Base-by-base conservation (phyloP, 345 rosid genomes). In the Triadica sebifera region DNA sequence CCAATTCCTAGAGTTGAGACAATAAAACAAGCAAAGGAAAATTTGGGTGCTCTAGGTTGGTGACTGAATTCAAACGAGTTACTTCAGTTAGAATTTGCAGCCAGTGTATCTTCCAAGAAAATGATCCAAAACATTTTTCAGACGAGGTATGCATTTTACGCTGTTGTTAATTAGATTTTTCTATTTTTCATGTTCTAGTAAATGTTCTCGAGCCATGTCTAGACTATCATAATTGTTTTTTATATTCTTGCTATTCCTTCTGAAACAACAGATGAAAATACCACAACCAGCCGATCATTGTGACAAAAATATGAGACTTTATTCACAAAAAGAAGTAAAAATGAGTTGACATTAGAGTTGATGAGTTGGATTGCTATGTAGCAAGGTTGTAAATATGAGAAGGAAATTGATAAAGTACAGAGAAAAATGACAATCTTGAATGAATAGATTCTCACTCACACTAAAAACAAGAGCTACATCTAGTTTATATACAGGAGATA, bases 91-190 rank as follows among this genome's bases (percentile, higher is more conserved):
- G 97, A 94, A 77, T 76, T 75, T 46, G 91, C 93, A 67, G 93
- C 93, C 3, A 55, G 75, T 13, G 84, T 84, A 56, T 89, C 93
- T n/a, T 97, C 97, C 0, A 66, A 56, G 74, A 88, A 83, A 52
- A 92, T 91, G 97, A 85, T 92, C 81, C 98, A 88, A 79, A 92
- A 94, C 81, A 81, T 91, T 65, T 94, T 94, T 67, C 98, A 94
- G 86, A 91, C 93, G 12, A 87, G 86, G 84, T 88, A 75, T 58
- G 51, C 17, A 13, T 60, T 10, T 12, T n/a, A n/a, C n/a, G n/a
- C n/a, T n/a, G n/a, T n/a, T n/a, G n/a, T n/a, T n/a, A n/a, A n/a
- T n/a, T 51, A 51, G 17, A 1, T 51, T 51, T 13, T 51, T 13
- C 17, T 50, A 50, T 11, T 50, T 50, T 50, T 50, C 16, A 4